These are phyloP conservation scores for Coemansia sp. DNA, from an alignment of 192 early-diverging fungal species.

Conservation along the genomic window DNA sequence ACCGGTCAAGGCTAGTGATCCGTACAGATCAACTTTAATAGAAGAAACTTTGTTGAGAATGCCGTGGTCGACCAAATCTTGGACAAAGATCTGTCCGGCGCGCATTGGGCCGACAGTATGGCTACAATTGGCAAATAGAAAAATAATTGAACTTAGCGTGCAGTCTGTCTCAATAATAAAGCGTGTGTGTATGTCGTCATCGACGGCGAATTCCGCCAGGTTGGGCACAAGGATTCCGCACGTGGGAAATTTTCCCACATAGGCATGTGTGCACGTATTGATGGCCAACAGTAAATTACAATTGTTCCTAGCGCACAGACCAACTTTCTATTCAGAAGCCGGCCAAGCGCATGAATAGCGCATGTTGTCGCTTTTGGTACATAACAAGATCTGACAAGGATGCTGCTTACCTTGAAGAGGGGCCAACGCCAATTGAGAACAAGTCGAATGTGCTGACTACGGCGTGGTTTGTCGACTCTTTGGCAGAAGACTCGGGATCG, in stretches of 20 bases:
- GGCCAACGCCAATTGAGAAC: conserved; percentile 94
- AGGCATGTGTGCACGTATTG: neutral
- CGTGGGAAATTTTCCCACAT: conserved; percentile 4
- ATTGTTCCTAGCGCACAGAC: neutral
- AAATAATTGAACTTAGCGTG: neutral
- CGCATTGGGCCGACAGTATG: conserved; percentile 98
- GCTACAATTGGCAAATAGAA: conserved; percentile 32
- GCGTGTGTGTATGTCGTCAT: neutral
- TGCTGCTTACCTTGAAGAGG: conserved; percentile 66
- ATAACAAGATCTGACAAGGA: neutral
- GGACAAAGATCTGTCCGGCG: conserved; percentile 90
- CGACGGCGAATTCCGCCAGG: neutral
- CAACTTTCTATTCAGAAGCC: neutral
- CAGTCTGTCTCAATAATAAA: neutral
- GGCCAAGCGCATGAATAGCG: neutral
- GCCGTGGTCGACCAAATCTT: conserved; percentile 71
- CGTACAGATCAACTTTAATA: conserved; percentile 85
- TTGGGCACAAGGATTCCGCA: no score
- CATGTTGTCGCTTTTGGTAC: neutral
- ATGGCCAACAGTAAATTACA: neutral
- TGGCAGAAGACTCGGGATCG: conserved; percentile 21
- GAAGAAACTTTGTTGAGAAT: conserved; percentile 64
- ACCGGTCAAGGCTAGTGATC: conserved; percentile 90
- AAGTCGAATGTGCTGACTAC: conserved; percentile 93
- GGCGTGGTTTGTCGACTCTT: conserved; percentile 65